phyloP scores from a whole-genome alignment of 306 rosid genomes.

The Clitoria ternatea region DNA sequence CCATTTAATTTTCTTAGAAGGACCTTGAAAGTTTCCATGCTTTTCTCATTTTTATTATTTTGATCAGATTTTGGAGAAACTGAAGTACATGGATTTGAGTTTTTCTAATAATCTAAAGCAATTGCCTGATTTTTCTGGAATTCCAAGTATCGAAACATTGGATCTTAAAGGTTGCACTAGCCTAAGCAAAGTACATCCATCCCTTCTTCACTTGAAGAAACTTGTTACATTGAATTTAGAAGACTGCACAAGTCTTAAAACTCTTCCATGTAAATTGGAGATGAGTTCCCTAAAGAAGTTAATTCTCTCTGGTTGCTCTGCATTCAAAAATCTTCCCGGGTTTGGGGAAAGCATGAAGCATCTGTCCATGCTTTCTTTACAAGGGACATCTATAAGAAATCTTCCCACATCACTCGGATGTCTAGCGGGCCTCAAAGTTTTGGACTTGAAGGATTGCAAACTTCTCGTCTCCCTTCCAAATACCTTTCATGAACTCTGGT shows the following conservation, averaged over 20 bases:
- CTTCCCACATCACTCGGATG: slow-evolving; percentile 5
- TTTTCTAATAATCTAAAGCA: not conserved
- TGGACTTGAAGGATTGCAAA: slow-evolving; percentile 18
- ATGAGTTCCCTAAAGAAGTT: slow-evolving; percentile 9
- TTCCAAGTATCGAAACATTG: slow-evolving; percentile 12
- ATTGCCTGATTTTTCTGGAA: not conserved
- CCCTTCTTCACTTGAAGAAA: slow-evolving; percentile 17
- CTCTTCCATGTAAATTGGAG: slow-evolving; percentile 22
- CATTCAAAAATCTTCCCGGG: not conserved
- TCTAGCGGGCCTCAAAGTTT: not conserved
- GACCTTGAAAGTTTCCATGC: not conserved
- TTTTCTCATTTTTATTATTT: not conserved
- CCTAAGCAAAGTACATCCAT: slow-evolving; percentile 9
- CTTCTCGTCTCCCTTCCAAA: not conserved
- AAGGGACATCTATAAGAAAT: not conserved
- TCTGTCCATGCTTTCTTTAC: not conserved
- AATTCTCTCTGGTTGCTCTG: not conserved
- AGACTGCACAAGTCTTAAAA: slow-evolving; percentile 11
- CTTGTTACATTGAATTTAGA: not conserved
- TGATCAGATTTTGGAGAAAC: not conserved
- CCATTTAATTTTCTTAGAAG: not conserved
- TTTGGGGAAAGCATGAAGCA: slow-evolving; percentile 12
- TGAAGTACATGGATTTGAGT: slow-evolving; percentile 22
- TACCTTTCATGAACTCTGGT: not conserved
- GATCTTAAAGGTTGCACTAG: not conserved